Conservation (phyloP, 805 yeast species). For the Nakazawaea siamensis region DNA sequence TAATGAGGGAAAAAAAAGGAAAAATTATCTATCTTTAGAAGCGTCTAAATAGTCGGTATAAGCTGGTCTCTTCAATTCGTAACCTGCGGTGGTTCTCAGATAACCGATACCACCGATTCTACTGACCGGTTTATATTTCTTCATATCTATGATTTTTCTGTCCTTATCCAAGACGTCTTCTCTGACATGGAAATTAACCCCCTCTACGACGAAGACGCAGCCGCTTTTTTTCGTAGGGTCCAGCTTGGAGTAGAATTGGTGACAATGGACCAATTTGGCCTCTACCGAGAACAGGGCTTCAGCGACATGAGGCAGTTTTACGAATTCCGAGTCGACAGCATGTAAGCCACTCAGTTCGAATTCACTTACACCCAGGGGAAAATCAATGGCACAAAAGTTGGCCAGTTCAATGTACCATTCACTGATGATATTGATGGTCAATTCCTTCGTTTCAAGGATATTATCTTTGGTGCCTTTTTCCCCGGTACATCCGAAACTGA, state of each 20-base stretch:
- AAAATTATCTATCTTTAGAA: no score
- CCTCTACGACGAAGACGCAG: conserved; percentile 39
- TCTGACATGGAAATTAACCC: conserved; percentile 46
- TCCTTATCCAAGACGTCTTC: conserved; percentile 43
- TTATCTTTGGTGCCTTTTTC: conserved; percentile 46
- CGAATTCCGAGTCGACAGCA: conserved; percentile 32
- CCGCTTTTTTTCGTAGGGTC: conserved; percentile 29
- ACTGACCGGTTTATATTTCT: conserved; percentile 42
- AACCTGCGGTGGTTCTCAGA: conserved; percentile 35
- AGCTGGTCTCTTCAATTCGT: conserved; percentile 36
- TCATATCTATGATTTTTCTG: conserved; percentile 30
- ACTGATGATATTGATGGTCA: conserved; percentile 46
- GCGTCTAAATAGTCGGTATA: conserved; percentile 17
- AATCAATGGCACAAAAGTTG: conserved; percentile 35
- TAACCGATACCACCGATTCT: conserved; percentile 48
- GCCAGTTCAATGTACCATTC: conserved; percentile 66
- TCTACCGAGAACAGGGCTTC: conserved; percentile 57
- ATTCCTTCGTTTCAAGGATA: conserved; percentile 41
- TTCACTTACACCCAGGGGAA: conserved; percentile 45
- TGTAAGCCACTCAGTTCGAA: conserved; percentile 50
- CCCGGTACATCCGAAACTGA: conserved; percentile 39
- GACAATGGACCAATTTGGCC: conserved; percentile 35
- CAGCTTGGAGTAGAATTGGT: conserved; percentile 34
- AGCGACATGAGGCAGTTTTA: conserved; percentile 48
- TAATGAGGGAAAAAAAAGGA: no score